phyloP scores from a whole-genome alignment of 2,329 filamentous ascomycete species.

The Endoconidiophora polonica region DNA sequence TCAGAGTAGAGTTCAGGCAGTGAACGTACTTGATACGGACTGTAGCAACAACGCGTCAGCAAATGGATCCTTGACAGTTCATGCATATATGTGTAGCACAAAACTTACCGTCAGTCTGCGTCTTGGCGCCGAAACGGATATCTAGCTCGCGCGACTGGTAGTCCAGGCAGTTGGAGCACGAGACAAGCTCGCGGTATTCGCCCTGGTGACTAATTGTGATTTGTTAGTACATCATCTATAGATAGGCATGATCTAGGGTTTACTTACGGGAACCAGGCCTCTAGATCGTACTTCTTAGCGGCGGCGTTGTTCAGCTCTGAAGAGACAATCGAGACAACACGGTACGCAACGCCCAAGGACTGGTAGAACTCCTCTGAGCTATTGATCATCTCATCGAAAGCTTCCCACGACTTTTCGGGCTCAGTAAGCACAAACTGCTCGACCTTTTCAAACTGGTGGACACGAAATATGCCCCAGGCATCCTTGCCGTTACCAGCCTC shows the following conservation, averaged over 20 bases:
- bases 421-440: slow-evolving; percentile 70
- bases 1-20: slow-evolving; percentile 76
- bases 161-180: slow-evolving; percentile 94
- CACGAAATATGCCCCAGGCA: slow-evolving; percentile 94
- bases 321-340: slow-evolving; percentile 87
- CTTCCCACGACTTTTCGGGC: slow-evolving; percentile 81
- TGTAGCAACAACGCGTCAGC: not conserved
- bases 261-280: slow-evolving; percentile 78
- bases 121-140: slow-evolving; percentile 80
- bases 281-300: slow-evolving; percentile 86
- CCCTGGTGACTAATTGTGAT: slow-evolving; percentile 37
- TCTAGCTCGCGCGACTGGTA: slow-evolving; percentile 91
- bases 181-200: slow-evolving; percentile 97
- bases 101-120: slow-evolving; percentile 51
- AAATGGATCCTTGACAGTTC: not conserved
- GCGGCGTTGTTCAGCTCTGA: slow-evolving; percentile 66
- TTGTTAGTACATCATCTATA: too few species aligned
- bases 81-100: not conserved
- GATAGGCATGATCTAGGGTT: too few species aligned
- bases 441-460: slow-evolving; percentile 95
- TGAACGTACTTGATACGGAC: slow-evolving; percentile 80
- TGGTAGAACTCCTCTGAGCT: slow-evolving; percentile 92
- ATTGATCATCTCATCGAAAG: slow-evolving; percentile 83
- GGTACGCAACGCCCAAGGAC: slow-evolving; percentile 75
- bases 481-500: slow-evolving; percentile 81